Conservation (phyloP, 2,329 filamentous ascomycete genomes). For the Trichoderma asperellum region DNA sequence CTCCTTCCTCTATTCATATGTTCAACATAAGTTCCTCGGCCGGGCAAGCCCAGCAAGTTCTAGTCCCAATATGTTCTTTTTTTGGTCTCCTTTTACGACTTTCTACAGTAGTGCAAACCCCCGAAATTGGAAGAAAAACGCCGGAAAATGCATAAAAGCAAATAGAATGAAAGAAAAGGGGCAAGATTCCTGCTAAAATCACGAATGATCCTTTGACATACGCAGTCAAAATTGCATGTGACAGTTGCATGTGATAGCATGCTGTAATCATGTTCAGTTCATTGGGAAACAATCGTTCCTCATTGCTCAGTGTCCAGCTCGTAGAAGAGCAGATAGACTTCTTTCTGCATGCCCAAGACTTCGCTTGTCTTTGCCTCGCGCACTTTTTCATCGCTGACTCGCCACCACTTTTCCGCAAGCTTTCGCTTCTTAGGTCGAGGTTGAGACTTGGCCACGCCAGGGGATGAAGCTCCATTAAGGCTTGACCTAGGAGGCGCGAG, state of each 20-base stretch:
- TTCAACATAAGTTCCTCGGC: slow-evolving; percentile 1
- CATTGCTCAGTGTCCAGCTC: slow-evolving; percentile 68
- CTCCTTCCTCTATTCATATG: neutral
- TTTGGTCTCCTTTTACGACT: neutral
- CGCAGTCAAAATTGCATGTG: neutral
- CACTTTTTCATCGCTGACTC: slow-evolving; percentile 95
- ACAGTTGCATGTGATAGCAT: neutral
- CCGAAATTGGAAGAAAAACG: slow-evolving; percentile 12
- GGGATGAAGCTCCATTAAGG: slow-evolving; percentile 34
- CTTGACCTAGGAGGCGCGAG: slow-evolving; percentile 48
- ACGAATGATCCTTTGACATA: neutral
- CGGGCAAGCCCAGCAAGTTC: slow-evolving; percentile 11
- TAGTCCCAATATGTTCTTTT: slow-evolving; percentile 4
- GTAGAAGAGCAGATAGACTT: slow-evolving; percentile 96
- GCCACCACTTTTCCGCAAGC: slow-evolving; percentile 82
- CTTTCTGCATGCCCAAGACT: slow-evolving; percentile 88
- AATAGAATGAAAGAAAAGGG: neutral
- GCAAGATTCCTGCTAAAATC: neutral
- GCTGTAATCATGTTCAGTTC: neutral
- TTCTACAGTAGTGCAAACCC: slow-evolving; percentile 7
- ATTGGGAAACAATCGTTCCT: neutral
- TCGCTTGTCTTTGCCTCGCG: slow-evolving; percentile 93
- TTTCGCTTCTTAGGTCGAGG: slow-evolving; percentile 60
- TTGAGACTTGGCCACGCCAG: slow-evolving; percentile 33
- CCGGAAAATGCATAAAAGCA: slow-evolving; percentile 22